Conservation (phyloP, 2,329 filamentous ascomycete species). For the Dactylellina parvicollis region DNA sequence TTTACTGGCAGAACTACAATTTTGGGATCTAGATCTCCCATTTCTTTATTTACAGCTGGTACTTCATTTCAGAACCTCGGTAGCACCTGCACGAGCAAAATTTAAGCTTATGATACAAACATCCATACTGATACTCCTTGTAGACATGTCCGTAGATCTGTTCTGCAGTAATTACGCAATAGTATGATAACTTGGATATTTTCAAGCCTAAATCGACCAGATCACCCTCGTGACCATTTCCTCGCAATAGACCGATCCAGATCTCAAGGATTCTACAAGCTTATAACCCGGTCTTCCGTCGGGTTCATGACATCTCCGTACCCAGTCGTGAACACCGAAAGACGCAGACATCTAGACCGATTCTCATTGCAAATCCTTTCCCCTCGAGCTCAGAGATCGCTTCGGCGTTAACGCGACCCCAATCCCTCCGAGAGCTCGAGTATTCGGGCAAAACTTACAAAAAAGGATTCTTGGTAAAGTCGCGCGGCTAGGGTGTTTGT, state of each 20-base stretch:
- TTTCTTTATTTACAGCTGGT: not conserved
- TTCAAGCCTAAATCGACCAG: too few species aligned
- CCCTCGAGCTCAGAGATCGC: not conserved
- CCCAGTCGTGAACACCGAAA: not conserved
- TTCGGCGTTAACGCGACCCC: conserved; percentile 11
- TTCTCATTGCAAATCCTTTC: not conserved
- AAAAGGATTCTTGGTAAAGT: too few species aligned
- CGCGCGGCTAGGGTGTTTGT: too few species aligned
- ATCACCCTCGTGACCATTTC: too few species aligned
- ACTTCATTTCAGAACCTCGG: not conserved
- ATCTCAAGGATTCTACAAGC: not conserved
- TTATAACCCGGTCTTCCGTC: conserved; percentile 19
- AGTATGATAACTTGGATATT: too few species aligned
- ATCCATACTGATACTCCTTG: not conserved
- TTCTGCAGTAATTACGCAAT: not conserved
- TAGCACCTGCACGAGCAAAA: conserved; percentile 4
- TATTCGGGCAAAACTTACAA: too few species aligned
- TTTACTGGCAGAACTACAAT: not conserved
- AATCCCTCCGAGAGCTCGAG: not conserved
- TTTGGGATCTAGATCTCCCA: not conserved
- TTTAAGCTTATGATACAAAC: not conserved
- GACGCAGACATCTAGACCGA: not conserved
- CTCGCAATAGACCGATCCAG: too few species aligned
- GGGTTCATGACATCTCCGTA: conserved; percentile 14
- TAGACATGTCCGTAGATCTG: not conserved